phyloP scores from a whole-genome alignment of 768 basidiomycete genomes.

The Flagelloscypha sp. region DNA sequence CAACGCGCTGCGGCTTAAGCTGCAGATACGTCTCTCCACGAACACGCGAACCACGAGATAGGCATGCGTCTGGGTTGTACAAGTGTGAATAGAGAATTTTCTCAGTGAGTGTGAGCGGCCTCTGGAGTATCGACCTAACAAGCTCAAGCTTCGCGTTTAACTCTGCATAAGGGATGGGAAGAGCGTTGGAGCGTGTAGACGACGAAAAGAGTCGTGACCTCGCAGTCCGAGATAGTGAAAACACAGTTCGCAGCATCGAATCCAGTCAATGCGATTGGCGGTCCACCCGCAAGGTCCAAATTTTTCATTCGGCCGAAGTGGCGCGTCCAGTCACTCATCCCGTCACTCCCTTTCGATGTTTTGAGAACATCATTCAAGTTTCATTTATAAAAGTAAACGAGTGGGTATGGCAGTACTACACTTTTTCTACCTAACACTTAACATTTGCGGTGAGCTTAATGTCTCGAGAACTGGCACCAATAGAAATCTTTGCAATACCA shows the following conservation, averaged over 20 bases:
- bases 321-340: too few species aligned
- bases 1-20: constrained; percentile 85
- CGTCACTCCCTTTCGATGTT: too few species aligned
- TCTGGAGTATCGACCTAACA: constrained; percentile 62
- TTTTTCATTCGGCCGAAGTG: too few species aligned
- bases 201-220: too few species aligned
- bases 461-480: constrained; percentile 46
- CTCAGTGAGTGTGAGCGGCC: constrained; percentile 90
- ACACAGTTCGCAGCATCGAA: constrained; percentile 3
- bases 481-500: constrained; percentile 36
- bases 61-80: constrained; percentile 62
- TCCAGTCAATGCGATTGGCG: too few species aligned
- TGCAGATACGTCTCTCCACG: constrained; percentile 88
- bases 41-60: constrained; percentile 57
- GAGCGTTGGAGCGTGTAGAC: too few species aligned
- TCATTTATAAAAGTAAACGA: too few species aligned
- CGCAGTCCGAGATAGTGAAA: too few species aligned
- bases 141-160: constrained; percentile 62
- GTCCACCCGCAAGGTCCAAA: too few species aligned
- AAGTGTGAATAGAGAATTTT: constrained; percentile 97
- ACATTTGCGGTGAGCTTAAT: constrained; percentile 36
- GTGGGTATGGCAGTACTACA: too few species aligned
- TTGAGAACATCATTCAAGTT: too few species aligned
- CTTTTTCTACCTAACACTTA: too few species aligned
- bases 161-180: constrained; percentile 77